Evolutionary conservation across 2,329 filamentous ascomycete genomes (phyloP).

Genomic region (Neopestalotiopsis rosae): DNA sequence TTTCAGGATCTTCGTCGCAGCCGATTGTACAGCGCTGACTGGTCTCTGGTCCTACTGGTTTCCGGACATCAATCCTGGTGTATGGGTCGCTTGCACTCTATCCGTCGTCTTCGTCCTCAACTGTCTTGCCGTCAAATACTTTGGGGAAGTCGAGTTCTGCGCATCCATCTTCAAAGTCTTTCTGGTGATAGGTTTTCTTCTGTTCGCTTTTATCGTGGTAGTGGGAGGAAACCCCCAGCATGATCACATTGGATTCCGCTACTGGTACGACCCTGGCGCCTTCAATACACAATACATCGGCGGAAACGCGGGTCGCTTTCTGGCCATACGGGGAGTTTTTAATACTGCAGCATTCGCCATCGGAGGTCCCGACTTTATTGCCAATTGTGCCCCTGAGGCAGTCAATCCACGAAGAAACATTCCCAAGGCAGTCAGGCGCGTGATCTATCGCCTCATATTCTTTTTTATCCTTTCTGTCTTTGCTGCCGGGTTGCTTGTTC

Average conservation of each 20-base stretch:
- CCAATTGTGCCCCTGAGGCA: slow-evolving; percentile 72
- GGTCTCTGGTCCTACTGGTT: slow-evolving; percentile 57
- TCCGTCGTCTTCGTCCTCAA: slow-evolving; percentile 47
- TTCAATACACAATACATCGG: slow-evolving; percentile 58
- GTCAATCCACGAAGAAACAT: slow-evolving; percentile 68
- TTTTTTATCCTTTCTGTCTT: slow-evolving; percentile 76
- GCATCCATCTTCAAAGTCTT: slow-evolving; percentile 45
- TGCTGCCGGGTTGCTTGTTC: slow-evolving; percentile 68
- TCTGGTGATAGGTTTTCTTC: slow-evolving; percentile 34
- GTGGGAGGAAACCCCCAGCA: slow-evolving; percentile 46
- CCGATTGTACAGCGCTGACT: slow-evolving; percentile 56
- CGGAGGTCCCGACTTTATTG: slow-evolving; percentile 71
- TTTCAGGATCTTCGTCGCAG: slow-evolving; percentile 55
- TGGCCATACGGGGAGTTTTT: slow-evolving; percentile 7
- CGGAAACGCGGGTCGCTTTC: slow-evolving; percentile 52
- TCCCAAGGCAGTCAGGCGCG: slow-evolving; percentile 73
- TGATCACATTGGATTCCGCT: slow-evolving; percentile 37
- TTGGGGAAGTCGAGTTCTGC: slow-evolving; percentile 51
- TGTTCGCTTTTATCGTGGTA: slow-evolving; percentile 47
- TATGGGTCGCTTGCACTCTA: slow-evolving; percentile 50
- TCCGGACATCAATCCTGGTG: slow-evolving; percentile 48
- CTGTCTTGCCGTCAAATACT: slow-evolving; percentile 44
- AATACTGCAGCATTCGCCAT: slow-evolving; percentile 61
- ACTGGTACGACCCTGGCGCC: slow-evolving; percentile 54
- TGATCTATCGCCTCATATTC: slow-evolving; percentile 73